A percentile compares a stretch with the other conserved stretches of the same genome.
Evolutionary conservation across 164 flowering plant genomes (phyloP).

Genomic region (Houttuynia cordata): DNA sequence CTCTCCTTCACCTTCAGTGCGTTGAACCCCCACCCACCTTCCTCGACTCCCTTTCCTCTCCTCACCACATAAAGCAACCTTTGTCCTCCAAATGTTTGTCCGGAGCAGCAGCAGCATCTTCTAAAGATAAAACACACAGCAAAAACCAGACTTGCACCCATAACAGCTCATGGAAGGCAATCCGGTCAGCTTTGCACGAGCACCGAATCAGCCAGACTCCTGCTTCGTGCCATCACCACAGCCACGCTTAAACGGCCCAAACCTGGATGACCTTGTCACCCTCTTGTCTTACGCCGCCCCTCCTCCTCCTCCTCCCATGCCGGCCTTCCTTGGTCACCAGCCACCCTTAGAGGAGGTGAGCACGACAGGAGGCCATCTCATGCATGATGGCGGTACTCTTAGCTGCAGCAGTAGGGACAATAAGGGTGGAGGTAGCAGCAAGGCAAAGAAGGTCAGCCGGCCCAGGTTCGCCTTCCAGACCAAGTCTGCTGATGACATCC

Average conservation of each 20-base stretch:
- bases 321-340: not conserved
- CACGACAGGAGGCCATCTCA: conserved; percentile 1
- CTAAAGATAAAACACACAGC: not conserved
- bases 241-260: not conserved
- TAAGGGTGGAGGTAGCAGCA: conserved; percentile 7
- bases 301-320: not conserved
- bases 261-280: not conserved
- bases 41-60: not conserved
- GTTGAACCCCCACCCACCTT: conserved; percentile 25
- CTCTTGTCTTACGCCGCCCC: not conserved
- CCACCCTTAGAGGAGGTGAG: not conserved
- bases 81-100: not conserved
- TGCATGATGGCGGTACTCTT: not conserved
- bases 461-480: conserved; percentile 72
- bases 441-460: conserved; percentile 18
- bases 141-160: not conserved
- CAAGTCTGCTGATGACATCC: conserved; percentile 46
- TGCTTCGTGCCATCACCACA: not conserved
- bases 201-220: not conserved
- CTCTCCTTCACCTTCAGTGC: conserved; percentile 6
- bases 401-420: conserved; percentile 5
- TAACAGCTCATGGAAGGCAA: not conserved
- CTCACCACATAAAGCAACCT: not conserved
- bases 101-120: not conserved
- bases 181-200: not conserved